Evolutionary conservation across 768 basidiomycete genomes (phyloP).

Genomic region (Rhizopogon vulgaris): DNA sequence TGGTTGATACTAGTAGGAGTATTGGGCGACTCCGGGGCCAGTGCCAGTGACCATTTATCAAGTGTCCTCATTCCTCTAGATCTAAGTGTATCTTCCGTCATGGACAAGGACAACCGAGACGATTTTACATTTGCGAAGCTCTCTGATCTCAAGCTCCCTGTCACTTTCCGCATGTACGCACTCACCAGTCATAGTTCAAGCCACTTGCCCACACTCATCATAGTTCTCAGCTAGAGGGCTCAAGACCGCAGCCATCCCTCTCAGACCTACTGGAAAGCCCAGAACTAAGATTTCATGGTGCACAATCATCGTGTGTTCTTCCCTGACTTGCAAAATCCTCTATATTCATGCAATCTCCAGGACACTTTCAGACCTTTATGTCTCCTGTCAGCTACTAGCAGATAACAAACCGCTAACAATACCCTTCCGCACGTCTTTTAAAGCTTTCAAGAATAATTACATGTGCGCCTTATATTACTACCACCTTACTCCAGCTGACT

Average conservation of each 20-base stretch:
- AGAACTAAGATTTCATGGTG: conserved; percentile 76
- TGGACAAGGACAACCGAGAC: conserved; percentile 66
- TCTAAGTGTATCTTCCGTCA: conserved; percentile 9
- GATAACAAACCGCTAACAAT: conserved; percentile 93
- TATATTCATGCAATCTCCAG: conserved; percentile 40
- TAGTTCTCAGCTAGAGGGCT: conserved; percentile 85
- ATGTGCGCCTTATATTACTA: conserved; percentile 39
- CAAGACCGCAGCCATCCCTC: conserved; percentile 61
- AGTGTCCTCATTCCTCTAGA: no score
- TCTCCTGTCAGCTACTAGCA: conserved; percentile 86
- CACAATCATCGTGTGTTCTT: conserved; percentile 59
- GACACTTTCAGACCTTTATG: conserved; percentile 86
- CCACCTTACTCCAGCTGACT: not conserved
- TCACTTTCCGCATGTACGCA: conserved; percentile 78
- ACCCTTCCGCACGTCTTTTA: conserved; percentile 87
- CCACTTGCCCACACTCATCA: not conserved
- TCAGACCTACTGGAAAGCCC: conserved; percentile 81
- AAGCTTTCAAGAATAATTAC: conserved; percentile 81
- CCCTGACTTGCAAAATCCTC: conserved; percentile 10
- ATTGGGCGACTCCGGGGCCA: no score
- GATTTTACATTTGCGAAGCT: conserved; percentile 93
- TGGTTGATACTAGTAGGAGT: no score
- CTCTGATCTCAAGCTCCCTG: conserved; percentile 80
- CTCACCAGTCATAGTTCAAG: not conserved
- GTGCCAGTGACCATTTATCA: no score